Evolutionary conservation across 495 filamentous ascomycete species (phyloP), one percentile per base, ranked within the genome.

Genomic region (Amniculicola lignicola): DNA sequence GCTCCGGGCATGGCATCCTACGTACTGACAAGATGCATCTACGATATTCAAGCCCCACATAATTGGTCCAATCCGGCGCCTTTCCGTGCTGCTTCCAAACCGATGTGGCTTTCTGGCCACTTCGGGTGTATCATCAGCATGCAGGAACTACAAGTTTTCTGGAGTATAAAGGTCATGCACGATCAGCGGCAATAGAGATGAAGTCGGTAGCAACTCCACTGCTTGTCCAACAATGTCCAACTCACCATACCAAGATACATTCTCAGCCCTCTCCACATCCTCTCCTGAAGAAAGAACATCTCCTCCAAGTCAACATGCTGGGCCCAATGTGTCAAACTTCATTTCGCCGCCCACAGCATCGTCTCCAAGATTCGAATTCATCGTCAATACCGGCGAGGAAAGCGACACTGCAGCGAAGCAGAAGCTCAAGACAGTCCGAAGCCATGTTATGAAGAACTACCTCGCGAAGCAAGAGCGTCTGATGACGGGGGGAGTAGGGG

Each of bases 391-490:
- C 1, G 60, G 60, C 12, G 54, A 63, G 2, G 54, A 59, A 19
- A 58, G 27, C 16, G 41, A 40, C 14, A 49, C 54, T 3, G 22
- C 42, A 4, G 22, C 29, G 27, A 63, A 51, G 24, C 45, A 52
- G 18, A 59, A 58, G 37, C 49, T 63, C 18, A 58, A 59, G 27
- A 59, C 54, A 0, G 60, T 63, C 7, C 47, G 60, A 12, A 63
- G 60, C 29, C 60, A 63, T 33, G 60, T 63, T 3, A 63, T 63
- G 60, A 53, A 57, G 19, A 58, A 59, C 37, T 59, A 49, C 24
- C 47, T 63, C 37, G 29, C 47, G 36, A 52, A 62, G 21, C 54
- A 62, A 53, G 37, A 58, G 24, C 25, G 28, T 7, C 40, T 23
- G 10, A 29, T 40, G 23, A 21, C 15, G 15, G 39, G 28, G 37